A percentile compares a stretch with the other conserved stretches of the same genome.
Evolutionary conservation across 305 asterid species (phyloP).

Genomic region (Solanum hybrid): DNA sequence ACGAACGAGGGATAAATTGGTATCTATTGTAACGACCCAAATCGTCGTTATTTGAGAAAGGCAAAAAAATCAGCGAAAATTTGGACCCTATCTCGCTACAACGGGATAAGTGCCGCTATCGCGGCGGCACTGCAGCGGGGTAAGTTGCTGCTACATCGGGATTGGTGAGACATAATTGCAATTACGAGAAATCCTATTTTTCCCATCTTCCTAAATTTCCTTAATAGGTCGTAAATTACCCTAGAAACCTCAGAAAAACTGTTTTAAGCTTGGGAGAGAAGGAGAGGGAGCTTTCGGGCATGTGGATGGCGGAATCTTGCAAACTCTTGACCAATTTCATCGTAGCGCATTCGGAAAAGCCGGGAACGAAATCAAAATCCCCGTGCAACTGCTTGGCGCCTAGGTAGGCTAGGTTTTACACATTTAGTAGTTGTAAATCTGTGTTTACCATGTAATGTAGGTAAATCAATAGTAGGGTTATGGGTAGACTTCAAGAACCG

Average conservation of each 20-base stretch:
- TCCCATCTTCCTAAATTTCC: background rate
- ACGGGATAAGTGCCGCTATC: too few species aligned
- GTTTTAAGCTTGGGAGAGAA: background rate
- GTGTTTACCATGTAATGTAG: background rate
- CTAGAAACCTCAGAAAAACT: too few species aligned
- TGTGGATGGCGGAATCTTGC: background rate
- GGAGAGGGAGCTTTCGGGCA: background rate
- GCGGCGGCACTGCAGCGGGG: background rate
- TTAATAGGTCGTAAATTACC: background rate
- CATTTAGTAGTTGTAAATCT: background rate
- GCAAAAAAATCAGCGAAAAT: too few species aligned
- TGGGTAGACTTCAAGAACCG: background rate
- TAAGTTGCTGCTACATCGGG: background rate
- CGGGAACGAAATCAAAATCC: background rate
- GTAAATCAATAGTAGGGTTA: background rate
- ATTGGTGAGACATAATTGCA: background rate
- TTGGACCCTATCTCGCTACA: too few species aligned
- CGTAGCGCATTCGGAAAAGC: background rate
- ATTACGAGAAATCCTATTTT: background rate
- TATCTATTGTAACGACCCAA: too few species aligned
- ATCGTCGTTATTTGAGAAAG: too few species aligned
- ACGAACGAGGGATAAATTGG: too few species aligned
- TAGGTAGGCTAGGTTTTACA: background rate
- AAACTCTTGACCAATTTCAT: background rate
- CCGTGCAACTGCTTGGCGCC: background rate